Evolutionary conservation across 2,329 filamentous ascomycete species (phyloP), one percentile per base, ranked within the genome.

Genomic region (Magnaporthiopsis poae): DNA sequence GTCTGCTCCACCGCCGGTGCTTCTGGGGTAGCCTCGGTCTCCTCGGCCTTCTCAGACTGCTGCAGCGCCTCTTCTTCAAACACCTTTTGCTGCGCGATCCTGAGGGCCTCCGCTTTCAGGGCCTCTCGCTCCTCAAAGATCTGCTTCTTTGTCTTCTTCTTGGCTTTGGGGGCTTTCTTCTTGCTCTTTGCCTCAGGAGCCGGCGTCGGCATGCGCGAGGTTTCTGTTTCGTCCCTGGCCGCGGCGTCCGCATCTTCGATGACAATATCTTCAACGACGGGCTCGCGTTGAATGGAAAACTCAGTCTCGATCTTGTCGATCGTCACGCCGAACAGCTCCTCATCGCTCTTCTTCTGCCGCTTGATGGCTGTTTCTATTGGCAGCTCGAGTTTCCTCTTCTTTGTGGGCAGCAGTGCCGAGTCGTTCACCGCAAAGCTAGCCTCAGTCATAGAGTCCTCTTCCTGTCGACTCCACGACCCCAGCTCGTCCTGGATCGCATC

Each of bases 141-240:
- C 73, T 92, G 88, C 75, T 91, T 92, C 81, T 92, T 93, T 0
- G 88, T 85, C 76, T 90, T 92, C 80, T 86, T 86, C 75, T 90
- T 91, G 79, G 86, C 91, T 80, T 91, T 91, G 4, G 83, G 70
- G 59, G 81, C 80, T 75, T 87, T 88, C 76, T 85, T 86, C 74
- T 86, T 84, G 1, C 77, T 73, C 70, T 84, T 84, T 36, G 78
- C 75, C 12, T 73, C 75, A 0, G 78, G 69, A 59, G 73, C 72
- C 9, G 83, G 82, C 0, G 80, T 82, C 64, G 84, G 79, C 27
- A 82, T 78, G 15, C 81, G 76, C 11, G 79, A 79, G 68, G 78
- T 70, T 68, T 77, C 77, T 60, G 76, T 78, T 25, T 82, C 80
- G 66, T 82, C 81, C 67, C 81, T 81, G 67, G 15, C 64, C 36